Evolutionary conservation across 495 filamentous ascomycete species (phyloP).

Genomic region (Aspergillus baeticus): DNA sequence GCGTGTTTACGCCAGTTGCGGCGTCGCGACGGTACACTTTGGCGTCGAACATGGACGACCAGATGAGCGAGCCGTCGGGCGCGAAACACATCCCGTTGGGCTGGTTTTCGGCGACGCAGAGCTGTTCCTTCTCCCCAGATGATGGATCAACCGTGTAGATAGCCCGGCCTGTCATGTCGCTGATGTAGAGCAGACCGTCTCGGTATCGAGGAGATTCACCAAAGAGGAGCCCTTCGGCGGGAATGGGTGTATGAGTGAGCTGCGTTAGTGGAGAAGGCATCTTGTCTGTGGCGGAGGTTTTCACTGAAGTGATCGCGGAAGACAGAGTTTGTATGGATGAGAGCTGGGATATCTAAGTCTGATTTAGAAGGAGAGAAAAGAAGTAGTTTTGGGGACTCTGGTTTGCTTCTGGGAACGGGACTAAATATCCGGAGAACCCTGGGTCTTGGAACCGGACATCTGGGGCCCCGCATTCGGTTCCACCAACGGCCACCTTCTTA

Average conservation of each 20-base stretch:
- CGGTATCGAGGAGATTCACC: neutral
- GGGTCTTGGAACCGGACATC: too few species aligned
- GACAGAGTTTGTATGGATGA: too few species aligned
- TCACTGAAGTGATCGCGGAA: too few species aligned
- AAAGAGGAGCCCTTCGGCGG: neutral
- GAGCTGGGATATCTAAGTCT: too few species aligned
- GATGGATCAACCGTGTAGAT: neutral
- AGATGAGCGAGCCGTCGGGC: neutral
- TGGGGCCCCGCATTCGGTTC: too few species aligned
- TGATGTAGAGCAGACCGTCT: constrained; percentile 1
- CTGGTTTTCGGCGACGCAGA: neutral
- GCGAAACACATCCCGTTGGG: constrained; percentile 1
- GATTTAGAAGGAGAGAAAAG: too few species aligned
- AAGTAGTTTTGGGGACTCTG: too few species aligned
- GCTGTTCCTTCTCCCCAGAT: neutral
- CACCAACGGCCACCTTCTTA: too few species aligned
- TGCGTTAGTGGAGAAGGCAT: neutral
- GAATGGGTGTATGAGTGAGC: neutral
- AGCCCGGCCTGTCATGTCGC: neutral
- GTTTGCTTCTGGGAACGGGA: too few species aligned
- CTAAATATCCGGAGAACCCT: too few species aligned
- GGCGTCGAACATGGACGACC: constrained; percentile 4
- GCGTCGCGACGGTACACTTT: neutral
- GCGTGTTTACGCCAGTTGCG: neutral
- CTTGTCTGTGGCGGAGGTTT: too few species aligned